These are phyloP conservation scores for Naumovozyma castellii DNA, from an alignment of 805 yeast genomes.

Conservation along the genomic window DNA sequence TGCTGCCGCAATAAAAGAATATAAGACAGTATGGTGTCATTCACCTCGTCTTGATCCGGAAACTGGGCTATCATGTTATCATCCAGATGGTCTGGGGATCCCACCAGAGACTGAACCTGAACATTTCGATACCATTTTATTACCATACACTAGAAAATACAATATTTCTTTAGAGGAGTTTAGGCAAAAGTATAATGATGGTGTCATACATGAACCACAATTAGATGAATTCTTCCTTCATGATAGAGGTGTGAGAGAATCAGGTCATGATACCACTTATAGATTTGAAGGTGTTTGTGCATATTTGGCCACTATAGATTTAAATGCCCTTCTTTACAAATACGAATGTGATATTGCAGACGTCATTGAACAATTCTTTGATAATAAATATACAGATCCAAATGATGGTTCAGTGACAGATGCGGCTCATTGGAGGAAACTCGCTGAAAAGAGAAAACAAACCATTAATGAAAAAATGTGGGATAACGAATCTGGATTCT, in stretches of 20 bases:
- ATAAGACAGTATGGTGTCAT: constrained; percentile 67
- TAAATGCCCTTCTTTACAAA: constrained; percentile 77
- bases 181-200: constrained; percentile 57
- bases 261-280: constrained; percentile 92
- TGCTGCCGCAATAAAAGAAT: constrained; percentile 78
- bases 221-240: constrained; percentile 82
- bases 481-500: constrained; percentile 72
- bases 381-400: constrained; percentile 36
- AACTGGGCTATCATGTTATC: constrained; percentile 81
- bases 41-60: constrained; percentile 61
- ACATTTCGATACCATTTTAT: constrained; percentile 67
- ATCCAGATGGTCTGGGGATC: constrained; percentile 84
- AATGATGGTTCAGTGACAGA: constrained; percentile 35
- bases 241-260: constrained; percentile 90
- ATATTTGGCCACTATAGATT: constrained; percentile 79
- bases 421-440: constrained; percentile 50
- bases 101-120: constrained; percentile 95
- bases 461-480: constrained; percentile 59
- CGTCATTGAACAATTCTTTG: constrained; percentile 47
- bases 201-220: constrained; percentile 60
- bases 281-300: constrained; percentile 88
- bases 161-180: constrained; percentile 51
- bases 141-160: constrained; percentile 60
- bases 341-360: constrained; percentile 79
- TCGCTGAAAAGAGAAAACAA: constrained; percentile 44